Percentiles rank a stretch among this genome's conserved stretches.
Evolutionary conservation across 208 protist genomes (phyloP).

Genomic region (Tritrichomonas musculus): DNA sequence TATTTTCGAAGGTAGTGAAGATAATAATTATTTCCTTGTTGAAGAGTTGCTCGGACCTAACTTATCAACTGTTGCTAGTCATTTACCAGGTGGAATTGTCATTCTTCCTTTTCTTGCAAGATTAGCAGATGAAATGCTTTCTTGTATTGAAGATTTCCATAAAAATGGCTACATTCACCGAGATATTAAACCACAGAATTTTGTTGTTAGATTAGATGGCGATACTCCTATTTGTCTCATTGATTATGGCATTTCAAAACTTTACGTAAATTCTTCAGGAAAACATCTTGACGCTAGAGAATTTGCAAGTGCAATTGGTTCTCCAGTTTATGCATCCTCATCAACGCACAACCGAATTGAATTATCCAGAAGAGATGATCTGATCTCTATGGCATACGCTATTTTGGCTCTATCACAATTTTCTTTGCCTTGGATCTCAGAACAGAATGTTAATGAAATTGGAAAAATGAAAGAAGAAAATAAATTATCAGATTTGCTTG

Average conservation of each 20-base stretch:
- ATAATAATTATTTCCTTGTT: neutral
- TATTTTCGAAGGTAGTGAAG: neutral
- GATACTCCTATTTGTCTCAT: neutral
- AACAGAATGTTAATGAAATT: neutral
- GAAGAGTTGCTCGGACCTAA: neutral
- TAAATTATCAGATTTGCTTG: neutral
- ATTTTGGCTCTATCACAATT: neutral
- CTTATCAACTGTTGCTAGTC: neutral
- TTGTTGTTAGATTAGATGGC: neutral
- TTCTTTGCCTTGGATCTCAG: neutral
- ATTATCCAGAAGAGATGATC: neutral
- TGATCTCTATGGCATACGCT: neutral
- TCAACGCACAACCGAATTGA: neutral
- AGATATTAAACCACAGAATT: slow-evolving; percentile 17
- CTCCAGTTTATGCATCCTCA: neutral
- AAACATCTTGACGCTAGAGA: neutral
- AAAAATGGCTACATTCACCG: neutral
- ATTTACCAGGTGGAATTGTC: neutral
- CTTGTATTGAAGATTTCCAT: neutral
- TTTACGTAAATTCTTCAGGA: neutral
- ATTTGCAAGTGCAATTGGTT: neutral
- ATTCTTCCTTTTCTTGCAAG: neutral
- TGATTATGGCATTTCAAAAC: neutral
- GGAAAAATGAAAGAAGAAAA: neutral
- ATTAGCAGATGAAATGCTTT: neutral